Evolutionary conservation across 2,329 filamentous ascomycete genomes (phyloP).

Genomic region (Pseudocercospora pini-densiflorae): DNA sequence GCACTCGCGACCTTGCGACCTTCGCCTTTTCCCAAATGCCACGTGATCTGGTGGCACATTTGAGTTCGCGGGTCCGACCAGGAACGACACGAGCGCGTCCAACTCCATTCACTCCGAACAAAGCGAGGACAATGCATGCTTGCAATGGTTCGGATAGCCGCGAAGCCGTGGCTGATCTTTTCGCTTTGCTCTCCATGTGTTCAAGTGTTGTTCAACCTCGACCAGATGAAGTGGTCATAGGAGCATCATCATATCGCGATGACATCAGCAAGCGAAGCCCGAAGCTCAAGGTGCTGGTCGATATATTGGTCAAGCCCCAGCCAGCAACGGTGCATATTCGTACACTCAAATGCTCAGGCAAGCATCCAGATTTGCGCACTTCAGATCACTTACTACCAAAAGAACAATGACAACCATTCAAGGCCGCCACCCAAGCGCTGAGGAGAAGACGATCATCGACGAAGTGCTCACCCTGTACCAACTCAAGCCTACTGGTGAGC

Average conservation of each 20-base stretch:
- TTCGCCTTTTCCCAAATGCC: not conserved
- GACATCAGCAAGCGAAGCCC: slow-evolving; percentile 6
- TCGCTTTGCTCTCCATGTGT: not conserved
- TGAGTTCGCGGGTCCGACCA: not conserved
- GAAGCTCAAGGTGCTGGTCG: not conserved
- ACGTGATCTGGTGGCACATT: slow-evolving; percentile 1
- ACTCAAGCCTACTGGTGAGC: slow-evolving; percentile 24
- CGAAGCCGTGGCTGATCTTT: not conserved
- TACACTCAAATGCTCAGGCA: slow-evolving; percentile 1
- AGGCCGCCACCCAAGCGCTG: slow-evolving; percentile 24
- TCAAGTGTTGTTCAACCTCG: not conserved
- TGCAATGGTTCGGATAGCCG: not conserved
- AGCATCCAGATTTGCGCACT: not conserved
- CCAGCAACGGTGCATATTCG: not conserved
- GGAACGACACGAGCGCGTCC: not conserved
- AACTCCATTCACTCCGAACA: not conserved
- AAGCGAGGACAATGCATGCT: not conserved
- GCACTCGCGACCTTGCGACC: too few relatives aligned
- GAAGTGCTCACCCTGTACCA: slow-evolving; percentile 35
- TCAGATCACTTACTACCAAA: not conserved
- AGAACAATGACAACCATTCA: slow-evolving; percentile 15
- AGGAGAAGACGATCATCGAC: slow-evolving; percentile 31
- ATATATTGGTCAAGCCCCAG: not conserved
- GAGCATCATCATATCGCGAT: slow-evolving; percentile 7
- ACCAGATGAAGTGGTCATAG: slow-evolving; percentile 10